Conservation (phyloP, 108 stramenopile genomes). For the Discostella pseudostelligera region DNA sequence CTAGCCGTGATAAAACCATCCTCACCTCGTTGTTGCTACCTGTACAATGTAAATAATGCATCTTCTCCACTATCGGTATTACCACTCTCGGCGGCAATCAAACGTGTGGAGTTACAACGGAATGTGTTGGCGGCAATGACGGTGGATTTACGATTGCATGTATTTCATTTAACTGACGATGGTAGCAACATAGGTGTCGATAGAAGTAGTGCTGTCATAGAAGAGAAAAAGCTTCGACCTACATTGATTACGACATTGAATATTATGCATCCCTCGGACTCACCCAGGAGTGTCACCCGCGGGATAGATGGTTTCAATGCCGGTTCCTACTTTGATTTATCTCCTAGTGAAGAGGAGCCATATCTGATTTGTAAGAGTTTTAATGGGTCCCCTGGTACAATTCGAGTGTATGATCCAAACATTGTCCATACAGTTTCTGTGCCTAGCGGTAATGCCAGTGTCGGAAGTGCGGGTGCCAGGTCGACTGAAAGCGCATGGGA, state of each 20-base stretch:
- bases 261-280: constrained; percentile 42
- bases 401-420: constrained; percentile 46
- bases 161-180: constrained; percentile 30
- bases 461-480: constrained; percentile 18
- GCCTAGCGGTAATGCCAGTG: constrained; percentile 18
- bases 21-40: constrained; percentile 36
- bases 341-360: constrained; percentile 24
- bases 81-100: constrained; percentile 43
- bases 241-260: constrained; percentile 36
- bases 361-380: constrained; percentile 46
- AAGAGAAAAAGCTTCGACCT: constrained; percentile 10
- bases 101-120: constrained; percentile 37
- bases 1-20: constrained; percentile 32
- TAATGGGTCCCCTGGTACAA: constrained; percentile 32
- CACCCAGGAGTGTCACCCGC: constrained; percentile 31
- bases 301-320: constrained; percentile 34
- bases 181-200: background rate
- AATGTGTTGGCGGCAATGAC: constrained; percentile 40
- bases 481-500: constrained; percentile 20
- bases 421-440: constrained; percentile 16
- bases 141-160: constrained; percentile 36
- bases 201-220: background rate
- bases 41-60: constrained; percentile 36
- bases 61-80: constrained; percentile 26
- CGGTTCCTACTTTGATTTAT: constrained; percentile 44